These are phyloP conservation scores for Microcyclospora pomicola DNA, from an alignment of 2,329 filamentous ascomycete genomes.

Conservation along the genomic window DNA sequence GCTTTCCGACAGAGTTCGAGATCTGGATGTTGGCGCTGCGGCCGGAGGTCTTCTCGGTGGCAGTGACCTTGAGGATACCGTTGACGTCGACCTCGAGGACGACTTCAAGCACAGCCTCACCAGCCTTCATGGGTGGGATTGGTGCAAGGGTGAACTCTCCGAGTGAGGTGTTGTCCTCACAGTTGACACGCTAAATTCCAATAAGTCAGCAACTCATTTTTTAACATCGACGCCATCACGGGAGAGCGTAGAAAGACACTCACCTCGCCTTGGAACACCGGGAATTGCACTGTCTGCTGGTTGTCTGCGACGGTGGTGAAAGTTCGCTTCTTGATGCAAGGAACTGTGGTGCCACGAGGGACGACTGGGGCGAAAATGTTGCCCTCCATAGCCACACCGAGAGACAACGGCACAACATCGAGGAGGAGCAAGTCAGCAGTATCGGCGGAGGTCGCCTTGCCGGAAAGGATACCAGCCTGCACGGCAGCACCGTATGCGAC, in stretches of 20 bases:
- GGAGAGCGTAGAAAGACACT: background rate
- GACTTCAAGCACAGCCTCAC: constrained; percentile 91
- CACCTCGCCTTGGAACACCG: constrained; percentile 5
- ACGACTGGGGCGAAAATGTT: constrained; percentile 97
- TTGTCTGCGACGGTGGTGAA: constrained; percentile 71
- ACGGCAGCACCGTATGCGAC: constrained; percentile 98
- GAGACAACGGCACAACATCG: constrained; percentile 89
- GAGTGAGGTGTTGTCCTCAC: constrained; percentile 93
- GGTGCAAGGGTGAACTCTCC: constrained; percentile 94
- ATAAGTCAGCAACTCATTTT: background rate
- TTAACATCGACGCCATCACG: constrained; percentile 29
- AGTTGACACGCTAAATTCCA: constrained; percentile 89
- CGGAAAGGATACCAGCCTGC: constrained; percentile 95
- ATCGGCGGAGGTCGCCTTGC: constrained; percentile 91
- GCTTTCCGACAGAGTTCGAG: constrained; percentile 98
- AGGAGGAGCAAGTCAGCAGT: constrained; percentile 88
- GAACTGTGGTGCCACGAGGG: constrained; percentile 38
- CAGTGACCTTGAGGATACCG: constrained; percentile 91
- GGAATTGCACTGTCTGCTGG: constrained; percentile 72
- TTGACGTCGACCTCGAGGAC: constrained; percentile 99
- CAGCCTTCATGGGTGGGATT: constrained; percentile 65
- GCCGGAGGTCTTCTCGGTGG: constrained; percentile 96
- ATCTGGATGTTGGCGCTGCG: constrained; percentile 99
- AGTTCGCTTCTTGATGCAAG: constrained; percentile 49
- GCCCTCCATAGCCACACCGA: constrained; percentile 98